Evolutionary conservation across 1,284 basidiomycete species (phyloP), one percentile per base, ranked within the genome.

Genomic region (Flammula alnicola): DNA sequence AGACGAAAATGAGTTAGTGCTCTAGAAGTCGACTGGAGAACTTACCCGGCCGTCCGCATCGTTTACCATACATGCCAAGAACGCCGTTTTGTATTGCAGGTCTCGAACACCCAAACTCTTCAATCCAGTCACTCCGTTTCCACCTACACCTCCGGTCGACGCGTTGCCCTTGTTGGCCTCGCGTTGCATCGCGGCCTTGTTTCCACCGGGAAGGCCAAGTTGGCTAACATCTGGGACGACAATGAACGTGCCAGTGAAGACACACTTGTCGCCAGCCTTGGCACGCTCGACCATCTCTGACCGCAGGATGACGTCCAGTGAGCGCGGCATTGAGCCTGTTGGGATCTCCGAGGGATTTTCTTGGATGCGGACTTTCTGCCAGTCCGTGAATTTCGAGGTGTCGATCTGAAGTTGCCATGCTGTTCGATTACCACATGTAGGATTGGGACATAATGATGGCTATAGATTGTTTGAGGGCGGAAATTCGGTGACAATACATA

Each of bases 281-380:
- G 96, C 97, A 17, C 93, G 84, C 68, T 99, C 97, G 22, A 99
- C 97, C 57, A 98, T 83, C 65, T 99, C 97, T 7, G 88, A 88
- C 27, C 97, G 91, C 10, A 99, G 82, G 55, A 99, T 94, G 29
- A 99, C 95, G 66, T 99, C 97, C 44, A 99, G 76, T 17, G 86
- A 89, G 30, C 96, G 85, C n/a, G 95, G 95, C 96, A 98, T 99
- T 7, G 90, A 93, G 1, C 97, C 97, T 0, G 96, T 99, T 0
- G 97, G 97, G 53, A 99, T 99, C 72, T 99, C 96, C 39, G 95
- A 97, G 10, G 96, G 89, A 64, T 99, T 99, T 74, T 99, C 97
- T 67, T 99, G 97, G 48, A 99, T 98, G 46, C 97, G 88, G 35
- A 99, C 95, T 70, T 98, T 98, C 70, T 99, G 97, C 97, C 97